phyloP scores from a whole-genome alignment of 805 yeast genomes.

The Monosporozyma yasuniensis region DNA sequence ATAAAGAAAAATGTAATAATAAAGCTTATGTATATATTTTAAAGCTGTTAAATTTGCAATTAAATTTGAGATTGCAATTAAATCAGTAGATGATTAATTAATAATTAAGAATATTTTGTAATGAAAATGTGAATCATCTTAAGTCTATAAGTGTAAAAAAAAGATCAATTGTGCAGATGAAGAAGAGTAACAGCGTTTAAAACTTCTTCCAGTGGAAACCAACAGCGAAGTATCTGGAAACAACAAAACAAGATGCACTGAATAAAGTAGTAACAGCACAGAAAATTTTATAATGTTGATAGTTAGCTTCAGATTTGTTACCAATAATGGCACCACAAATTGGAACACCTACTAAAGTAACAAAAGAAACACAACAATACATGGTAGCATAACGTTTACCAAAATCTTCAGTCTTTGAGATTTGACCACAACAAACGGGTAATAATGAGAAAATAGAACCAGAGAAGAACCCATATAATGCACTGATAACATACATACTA shows the following conservation, averaged over 20 bases:
- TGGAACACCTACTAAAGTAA: slow-evolving; percentile 42
- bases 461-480: slow-evolving; percentile 43
- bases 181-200: not conserved
- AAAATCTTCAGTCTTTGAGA: slow-evolving; percentile 43
- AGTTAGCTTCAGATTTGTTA: slow-evolving; percentile 27
- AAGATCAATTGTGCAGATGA: not conserved
- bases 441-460: slow-evolving; percentile 47
- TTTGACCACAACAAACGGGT: slow-evolving; percentile 52
- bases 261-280: slow-evolving; percentile 31
- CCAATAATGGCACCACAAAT: slow-evolving; percentile 43
- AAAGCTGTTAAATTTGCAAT: not conserved
- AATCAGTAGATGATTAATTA: not conserved
- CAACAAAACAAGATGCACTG: slow-evolving; percentile 34
- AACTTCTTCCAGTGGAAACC: slow-evolving; percentile 34
- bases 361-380: slow-evolving; percentile 50
- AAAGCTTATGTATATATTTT: not conserved
- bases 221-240: slow-evolving; percentile 38
- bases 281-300: slow-evolving; percentile 33
- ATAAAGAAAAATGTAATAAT: not conserved
- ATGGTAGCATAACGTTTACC: slow-evolving; percentile 50
- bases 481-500: slow-evolving; percentile 37
- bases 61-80: not conserved
- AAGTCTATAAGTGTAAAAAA: not conserved
- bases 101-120: not conserved
- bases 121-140: not conserved